Evolutionary conservation across 1,284 basidiomycete genomes (phyloP), one percentile per base, ranked within the genome.

Genomic region (Cutaneotrichosporon cyanovorans): DNA sequence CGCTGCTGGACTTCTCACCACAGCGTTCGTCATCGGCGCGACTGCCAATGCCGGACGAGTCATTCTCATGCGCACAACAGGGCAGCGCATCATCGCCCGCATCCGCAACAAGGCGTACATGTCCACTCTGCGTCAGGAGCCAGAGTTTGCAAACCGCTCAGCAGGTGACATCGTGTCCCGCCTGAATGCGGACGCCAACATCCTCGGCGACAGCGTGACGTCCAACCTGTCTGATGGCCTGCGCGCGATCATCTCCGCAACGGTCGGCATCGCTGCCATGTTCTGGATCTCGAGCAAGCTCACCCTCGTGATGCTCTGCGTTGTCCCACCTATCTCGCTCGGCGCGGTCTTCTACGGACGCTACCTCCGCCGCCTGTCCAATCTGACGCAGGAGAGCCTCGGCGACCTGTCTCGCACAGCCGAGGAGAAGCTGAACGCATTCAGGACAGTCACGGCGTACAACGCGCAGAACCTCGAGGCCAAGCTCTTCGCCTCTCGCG

Each of bases 271-370:
- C 55, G 87, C 86, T 34, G 88, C 91, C 46, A 98, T 98, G 93
- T 84, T 97, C 60, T 92, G 85, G 73, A 81, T 97, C 53, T 96
- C 91, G 1, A 85, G 88, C 0, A 84, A 84, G 46, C 74, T 98
- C 48, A 96, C 93, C 0, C 68, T 87, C 40, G 77, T 97, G 51
- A 97, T 97, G 93, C 79, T 97, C 52, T 81, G 83, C 18, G 82
- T 96, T 42, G 91, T 98, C 0, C 95, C 93, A 5, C 93, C 93
- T 0, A 84, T 97, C 9, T 93, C 91, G 7, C 78, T 98, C 48
- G 92, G 90, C 54, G 92, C 91, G 37, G 92, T 97, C 15, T 88
- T 91, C 66, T 98, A 97, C 65, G 93, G 93, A 48, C 81, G 90
- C 12, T 98, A 96, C 70, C 74, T 98, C 40, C 91, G 93, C 63